Percentiles rank a stretch among this genome's conserved stretches.
Conservation (phyloP, 768 basidiomycete species). For the Naganishia friedmannii region DNA sequence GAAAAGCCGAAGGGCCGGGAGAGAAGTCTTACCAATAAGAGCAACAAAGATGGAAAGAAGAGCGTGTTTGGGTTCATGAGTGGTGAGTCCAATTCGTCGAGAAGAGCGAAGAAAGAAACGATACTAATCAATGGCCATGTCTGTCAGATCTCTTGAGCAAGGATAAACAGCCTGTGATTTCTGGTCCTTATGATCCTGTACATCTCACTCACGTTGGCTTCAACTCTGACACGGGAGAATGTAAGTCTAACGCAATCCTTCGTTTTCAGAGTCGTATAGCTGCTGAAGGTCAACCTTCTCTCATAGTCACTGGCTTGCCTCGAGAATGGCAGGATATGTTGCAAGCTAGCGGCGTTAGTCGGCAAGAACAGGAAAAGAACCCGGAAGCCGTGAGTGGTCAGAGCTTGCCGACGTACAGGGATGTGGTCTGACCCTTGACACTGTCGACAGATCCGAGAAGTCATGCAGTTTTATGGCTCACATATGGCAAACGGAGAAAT, state of each 20-base stretch:
- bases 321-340: constrained; percentile 99
- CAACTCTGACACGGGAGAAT: constrained; percentile 97
- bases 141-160: constrained; percentile 44
- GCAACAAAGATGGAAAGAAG: constrained; percentile 49
- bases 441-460: constrained; percentile 65
- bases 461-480: constrained; percentile 89
- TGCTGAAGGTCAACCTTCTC: background rate
- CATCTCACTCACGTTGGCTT: constrained; percentile 99
- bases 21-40: constrained; percentile 48
- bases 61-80: constrained; percentile 51
- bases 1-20: constrained; percentile 47
- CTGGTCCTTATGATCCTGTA: constrained; percentile 96
- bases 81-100: constrained; percentile 36
- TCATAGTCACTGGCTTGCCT: constrained; percentile 66
- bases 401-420: background rate
- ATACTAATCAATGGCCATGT: background rate
- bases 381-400: constrained; percentile 74
- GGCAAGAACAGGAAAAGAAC: constrained; percentile 92
- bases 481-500: constrained; percentile 35
- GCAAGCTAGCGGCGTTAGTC: constrained; percentile 85
- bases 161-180: constrained; percentile 66
- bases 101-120: background rate
- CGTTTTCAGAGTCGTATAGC: background rate
- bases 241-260: constrained; percentile 36
- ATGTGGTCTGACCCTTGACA: background rate